Percentiles rank a stretch among this genome's conserved stretches.
phyloP scores from a whole-genome alignment of 2,329 filamentous ascomycete species.

The Ceratocystiopsis minuta region DNA sequence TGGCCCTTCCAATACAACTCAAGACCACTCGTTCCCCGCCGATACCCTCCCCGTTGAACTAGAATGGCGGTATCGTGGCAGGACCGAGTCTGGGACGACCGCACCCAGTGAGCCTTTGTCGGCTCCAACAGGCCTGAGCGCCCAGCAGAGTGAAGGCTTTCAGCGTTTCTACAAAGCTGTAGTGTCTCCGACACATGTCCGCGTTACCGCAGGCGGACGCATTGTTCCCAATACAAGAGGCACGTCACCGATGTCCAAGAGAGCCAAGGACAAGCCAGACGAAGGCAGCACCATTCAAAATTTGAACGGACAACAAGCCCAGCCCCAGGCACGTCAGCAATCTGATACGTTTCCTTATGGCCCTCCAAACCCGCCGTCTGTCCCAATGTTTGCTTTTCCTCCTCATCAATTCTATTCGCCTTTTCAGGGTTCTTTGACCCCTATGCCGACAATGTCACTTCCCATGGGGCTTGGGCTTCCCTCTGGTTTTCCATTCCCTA shows the following conservation, averaged over 20 bases:
- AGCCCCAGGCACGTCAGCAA: conserved; percentile 1
- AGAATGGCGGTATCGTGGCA: conserved; percentile 18
- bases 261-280: conserved; percentile 22
- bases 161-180: conserved; percentile 50
- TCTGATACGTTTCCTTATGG: neutral
- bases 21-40: too few species aligned
- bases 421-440: conserved; percentile 11
- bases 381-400: conserved; percentile 12
- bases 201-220: conserved; percentile 47
- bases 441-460: conserved; percentile 22
- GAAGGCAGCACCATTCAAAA: conserved; percentile 10
- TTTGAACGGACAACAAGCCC: conserved; percentile 6
- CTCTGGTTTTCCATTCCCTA: conserved; percentile 8
- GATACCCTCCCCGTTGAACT: conserved; percentile 10
- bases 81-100: conserved; percentile 27
- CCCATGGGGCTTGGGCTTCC: conserved; percentile 17
- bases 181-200: conserved; percentile 47
- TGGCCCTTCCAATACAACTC: too few species aligned
- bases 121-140: conserved; percentile 32
- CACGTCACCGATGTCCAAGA: conserved; percentile 33
- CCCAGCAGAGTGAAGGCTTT: conserved; percentile 47
- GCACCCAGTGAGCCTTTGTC: conserved; percentile 31
- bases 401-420: conserved; percentile 8
- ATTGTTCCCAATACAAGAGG: conserved; percentile 47
- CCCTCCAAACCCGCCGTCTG: conserved; percentile 3